Percentiles rank a stretch among this genome's conserved stretches.
Conservation (phyloP, 768 basidiomycete genomes). For the Termitomyces sp. region DNA sequence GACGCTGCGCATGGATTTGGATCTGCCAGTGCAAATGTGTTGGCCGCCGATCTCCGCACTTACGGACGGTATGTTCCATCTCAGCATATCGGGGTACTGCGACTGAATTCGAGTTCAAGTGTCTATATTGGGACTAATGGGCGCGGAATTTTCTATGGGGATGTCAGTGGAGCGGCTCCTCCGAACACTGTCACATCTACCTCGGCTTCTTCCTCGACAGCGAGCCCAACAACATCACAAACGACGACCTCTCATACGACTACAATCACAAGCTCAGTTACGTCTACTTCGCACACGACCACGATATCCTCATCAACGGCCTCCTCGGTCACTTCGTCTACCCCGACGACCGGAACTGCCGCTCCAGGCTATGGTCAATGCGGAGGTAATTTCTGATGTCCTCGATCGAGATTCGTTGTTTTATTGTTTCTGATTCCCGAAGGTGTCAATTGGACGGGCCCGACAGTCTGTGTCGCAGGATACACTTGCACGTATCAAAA, state of each 20-base stretch:
- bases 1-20: slow-evolving; percentile 55
- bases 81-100: background rate
- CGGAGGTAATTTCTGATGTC: slow-evolving; percentile 23
- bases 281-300: slow-evolving; percentile 14
- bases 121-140: slow-evolving; percentile 61
- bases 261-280: slow-evolving; percentile 14
- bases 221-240: slow-evolving; percentile 16
- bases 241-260: slow-evolving; percentile 14
- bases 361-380: slow-evolving; percentile 35
- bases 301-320: slow-evolving; percentile 16
- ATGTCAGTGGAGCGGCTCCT: slow-evolving; percentile 26
- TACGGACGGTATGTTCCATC: slow-evolving; percentile 40
- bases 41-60: slow-evolving; percentile 47
- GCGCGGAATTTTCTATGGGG: slow-evolving; percentile 51
- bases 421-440: background rate
- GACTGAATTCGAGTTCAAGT: slow-evolving; percentile 19
- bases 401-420: background rate
- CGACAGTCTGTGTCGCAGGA: slow-evolving; percentile 32
- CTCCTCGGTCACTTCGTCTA: slow-evolving; percentile 18
- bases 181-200: slow-evolving; percentile 20
- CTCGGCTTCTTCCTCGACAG: slow-evolving; percentile 12
- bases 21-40: slow-evolving; percentile 35
- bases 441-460: slow-evolving; percentile 35
- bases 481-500: slow-evolving; percentile 31
- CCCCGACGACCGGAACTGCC: slow-evolving; percentile 21